Evolutionary conservation across 768 basidiomycete species (phyloP), one percentile per base, ranked within the genome.

Genomic region (Termitomyces sp.): DNA sequence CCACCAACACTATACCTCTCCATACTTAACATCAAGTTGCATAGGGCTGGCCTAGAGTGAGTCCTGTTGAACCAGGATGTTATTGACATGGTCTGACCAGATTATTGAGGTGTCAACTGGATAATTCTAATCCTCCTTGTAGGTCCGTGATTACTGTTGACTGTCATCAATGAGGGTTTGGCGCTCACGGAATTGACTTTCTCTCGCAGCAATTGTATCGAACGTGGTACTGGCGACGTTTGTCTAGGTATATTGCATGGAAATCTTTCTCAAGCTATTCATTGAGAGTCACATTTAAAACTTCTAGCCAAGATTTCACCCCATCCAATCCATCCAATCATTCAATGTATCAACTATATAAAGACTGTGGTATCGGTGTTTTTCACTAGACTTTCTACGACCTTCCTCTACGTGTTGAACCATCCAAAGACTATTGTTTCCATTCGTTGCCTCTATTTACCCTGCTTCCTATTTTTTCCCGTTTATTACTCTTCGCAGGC

Each of bases 401-500:
- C 40, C 20, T 55, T 55, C 18, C 7, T 52, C 9, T 31, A 22
- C 23, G 13, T 52, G 39, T 53, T 35, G 25, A 25, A 48, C 22
- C 32, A 47, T 31, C 46, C 47, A 20, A 48, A 50, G 27, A 48
- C 53, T 10, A 18, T 55, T 32, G 6, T 22, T 12, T 56, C 38
- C 18, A 29, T 58, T 18, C 49, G 48, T 10, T 54, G 32, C 31
- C 25, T 54, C 7, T 54, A 54, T 43, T 35, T 58, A 0, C 56
- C 60, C 18, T 16, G 51, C 13, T 49, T 58, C 31, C 49, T 61
- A 15, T 58, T 51, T 25, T 18, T 54, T 4, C 52, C 56, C 25
- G 1, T 53, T 25, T 52, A 61, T 51, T 61, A 58, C 43, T 42
- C 27, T 5, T 56, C 57, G 15, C 57, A 58, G 50, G 57, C 54